Conservation (phyloP, 2,329 filamentous ascomycete species). For the Colletotrichum simmondsii region DNA sequence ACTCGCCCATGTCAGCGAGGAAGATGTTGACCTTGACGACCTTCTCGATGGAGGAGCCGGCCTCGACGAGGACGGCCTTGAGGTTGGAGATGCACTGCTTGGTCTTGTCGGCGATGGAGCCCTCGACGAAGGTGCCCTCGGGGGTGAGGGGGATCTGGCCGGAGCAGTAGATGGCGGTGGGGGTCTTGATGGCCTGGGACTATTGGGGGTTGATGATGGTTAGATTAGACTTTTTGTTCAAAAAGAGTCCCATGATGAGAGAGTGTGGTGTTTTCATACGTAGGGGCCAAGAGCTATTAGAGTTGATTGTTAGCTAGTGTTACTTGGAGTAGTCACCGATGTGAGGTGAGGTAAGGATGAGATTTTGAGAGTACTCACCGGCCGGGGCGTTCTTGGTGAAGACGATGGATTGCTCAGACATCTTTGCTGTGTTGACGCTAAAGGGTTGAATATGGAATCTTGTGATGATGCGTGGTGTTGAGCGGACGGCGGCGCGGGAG, state of each 20-base stretch:
- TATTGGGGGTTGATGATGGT: slow-evolving; percentile 43
- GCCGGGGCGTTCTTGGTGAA: slow-evolving; percentile 69
- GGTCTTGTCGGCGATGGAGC: slow-evolving; percentile 72
- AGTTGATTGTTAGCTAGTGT: slow-evolving; percentile 18
- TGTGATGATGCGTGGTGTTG: not conserved
- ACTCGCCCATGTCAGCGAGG: slow-evolving; percentile 90
- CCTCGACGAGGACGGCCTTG: slow-evolving; percentile 83
- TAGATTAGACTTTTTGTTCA: not conserved
- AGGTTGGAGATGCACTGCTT: slow-evolving; percentile 79
- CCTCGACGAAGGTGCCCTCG: slow-evolving; percentile 65
- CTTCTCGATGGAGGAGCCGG: slow-evolving; percentile 80
- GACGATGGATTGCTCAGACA: slow-evolving; percentile 53
- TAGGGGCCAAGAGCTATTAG: slow-evolving; percentile 70
- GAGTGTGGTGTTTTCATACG: slow-evolving; percentile 54
- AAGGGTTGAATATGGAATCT: slow-evolving; percentile 12
- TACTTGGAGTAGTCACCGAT: no score
- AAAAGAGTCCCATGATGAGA: not conserved
- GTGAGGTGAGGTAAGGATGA: no score
- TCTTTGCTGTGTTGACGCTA: slow-evolving; percentile 25
- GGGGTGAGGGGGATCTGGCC: slow-evolving; percentile 78
- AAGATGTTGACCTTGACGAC: slow-evolving; percentile 95
- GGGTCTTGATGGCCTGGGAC: slow-evolving; percentile 76
- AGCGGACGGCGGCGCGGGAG: slow-evolving; percentile 9
- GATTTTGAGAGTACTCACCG: slow-evolving; percentile 54
- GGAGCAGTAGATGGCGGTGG: slow-evolving; percentile 73